Evolutionary conservation across 2,329 filamentous ascomycete species (phyloP).

Genomic region (Fusarium austroafricanum): DNA sequence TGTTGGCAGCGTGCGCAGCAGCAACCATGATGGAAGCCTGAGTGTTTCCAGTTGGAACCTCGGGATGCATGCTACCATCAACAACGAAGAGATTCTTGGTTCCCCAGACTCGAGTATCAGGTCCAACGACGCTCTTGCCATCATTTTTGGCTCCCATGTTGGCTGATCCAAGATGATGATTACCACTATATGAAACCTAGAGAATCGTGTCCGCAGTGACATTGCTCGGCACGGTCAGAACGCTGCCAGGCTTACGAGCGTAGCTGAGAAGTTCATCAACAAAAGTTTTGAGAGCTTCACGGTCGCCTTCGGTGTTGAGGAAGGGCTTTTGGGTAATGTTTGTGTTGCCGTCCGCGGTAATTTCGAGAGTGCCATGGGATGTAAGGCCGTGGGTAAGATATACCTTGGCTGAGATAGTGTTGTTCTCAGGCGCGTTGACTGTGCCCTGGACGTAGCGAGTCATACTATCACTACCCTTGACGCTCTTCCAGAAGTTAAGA

Average conservation of each 20-base stretch:
- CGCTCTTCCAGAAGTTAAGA: slow-evolving; percentile 60
- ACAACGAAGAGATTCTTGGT: slow-evolving; percentile 48
- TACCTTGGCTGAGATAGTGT: slow-evolving; percentile 58
- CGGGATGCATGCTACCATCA: slow-evolving; percentile 49
- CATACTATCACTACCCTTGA: slow-evolving; percentile 53
- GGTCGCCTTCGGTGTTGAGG: slow-evolving; percentile 50
- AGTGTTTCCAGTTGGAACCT: slow-evolving; percentile 46
- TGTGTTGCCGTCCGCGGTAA: slow-evolving; percentile 54
- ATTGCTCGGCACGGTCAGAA: slow-evolving; percentile 38
- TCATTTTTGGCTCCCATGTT: slow-evolving; percentile 49
- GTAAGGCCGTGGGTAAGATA: slow-evolving; percentile 63
- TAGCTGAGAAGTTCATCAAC: slow-evolving; percentile 45
- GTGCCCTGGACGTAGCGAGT: slow-evolving; percentile 57
- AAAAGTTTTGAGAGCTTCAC: slow-evolving; percentile 43
- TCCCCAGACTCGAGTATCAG: slow-evolving; percentile 49
- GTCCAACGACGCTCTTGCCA: slow-evolving; percentile 49
- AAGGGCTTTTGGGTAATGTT: slow-evolving; percentile 54
- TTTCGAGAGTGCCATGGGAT: slow-evolving; percentile 58
- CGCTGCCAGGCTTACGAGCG: slow-evolving; percentile 37
- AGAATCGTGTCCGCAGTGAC: slow-evolving; percentile 43
- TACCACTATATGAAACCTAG: slow-evolving; percentile 41
- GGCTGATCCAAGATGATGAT: slow-evolving; percentile 49
- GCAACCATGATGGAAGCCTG: slow-evolving; percentile 45
- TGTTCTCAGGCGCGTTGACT: slow-evolving; percentile 56
- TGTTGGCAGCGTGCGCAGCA: slow-evolving; percentile 41